Evolutionary conservation across 148 eudicot species (phyloP).

Genomic region (Fallopia convolvulus): DNA sequence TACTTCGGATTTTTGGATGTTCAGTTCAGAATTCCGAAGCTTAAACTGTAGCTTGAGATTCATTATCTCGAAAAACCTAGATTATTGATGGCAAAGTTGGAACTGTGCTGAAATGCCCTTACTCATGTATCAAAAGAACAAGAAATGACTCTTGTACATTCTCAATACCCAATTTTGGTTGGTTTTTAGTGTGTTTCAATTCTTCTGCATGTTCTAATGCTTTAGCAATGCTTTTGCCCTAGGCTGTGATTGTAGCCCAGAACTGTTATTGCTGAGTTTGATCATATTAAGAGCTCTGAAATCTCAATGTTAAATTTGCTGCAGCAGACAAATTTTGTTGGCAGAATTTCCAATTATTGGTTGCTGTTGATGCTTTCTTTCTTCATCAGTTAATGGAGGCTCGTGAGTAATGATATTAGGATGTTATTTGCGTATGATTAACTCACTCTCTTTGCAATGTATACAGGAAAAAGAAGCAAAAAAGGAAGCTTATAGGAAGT

Average conservation of each 20-base stretch:
- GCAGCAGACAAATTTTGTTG: background rate
- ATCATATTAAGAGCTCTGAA: background rate
- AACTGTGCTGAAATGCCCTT: background rate
- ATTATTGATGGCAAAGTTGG: background rate
- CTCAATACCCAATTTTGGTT: background rate
- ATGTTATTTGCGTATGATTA: background rate
- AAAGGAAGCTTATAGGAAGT: constrained; percentile 95
- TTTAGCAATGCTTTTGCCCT: background rate
- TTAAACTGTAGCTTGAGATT: background rate
- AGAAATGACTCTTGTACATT: background rate
- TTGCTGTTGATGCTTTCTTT: background rate
- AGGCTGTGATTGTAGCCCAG: background rate
- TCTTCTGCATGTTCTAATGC: background rate
- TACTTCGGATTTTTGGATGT: background rate
- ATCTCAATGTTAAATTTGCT: background rate
- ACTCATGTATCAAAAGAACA: background rate
- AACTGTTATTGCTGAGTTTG: background rate
- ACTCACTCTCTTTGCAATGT: constrained; percentile 6
- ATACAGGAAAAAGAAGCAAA: constrained; percentile 87
- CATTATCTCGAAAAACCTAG: background rate
- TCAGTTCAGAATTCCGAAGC: no score
- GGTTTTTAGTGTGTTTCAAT: background rate
- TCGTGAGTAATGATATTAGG: background rate
- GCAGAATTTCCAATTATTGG: background rate
- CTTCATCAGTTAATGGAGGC: background rate